A percentile compares a stretch with the other conserved stretches of the same genome.
phyloP scores from a whole-genome alignment of 805 yeast genomes.

The Saccharomycopsis sp. region DNA sequence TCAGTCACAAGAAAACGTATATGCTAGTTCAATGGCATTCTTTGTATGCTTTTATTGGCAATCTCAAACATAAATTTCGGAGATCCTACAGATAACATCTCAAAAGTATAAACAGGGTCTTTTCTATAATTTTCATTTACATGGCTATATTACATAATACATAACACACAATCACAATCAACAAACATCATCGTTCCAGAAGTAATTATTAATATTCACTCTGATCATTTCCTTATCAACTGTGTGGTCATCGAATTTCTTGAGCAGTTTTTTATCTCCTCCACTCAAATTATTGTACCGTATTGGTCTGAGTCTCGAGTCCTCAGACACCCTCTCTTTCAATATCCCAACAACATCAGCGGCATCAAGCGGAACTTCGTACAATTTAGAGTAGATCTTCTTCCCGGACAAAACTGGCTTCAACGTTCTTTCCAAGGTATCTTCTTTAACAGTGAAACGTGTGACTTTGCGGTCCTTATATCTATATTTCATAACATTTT shows the following conservation, averaged over 20 bases:
- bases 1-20: no score
- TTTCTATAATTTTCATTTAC: not conserved
- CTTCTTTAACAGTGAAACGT: not conserved
- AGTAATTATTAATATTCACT: constrained; percentile 7
- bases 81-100: not conserved
- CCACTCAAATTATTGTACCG: not conserved
- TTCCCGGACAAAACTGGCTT: not conserved
- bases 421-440: not conserved
- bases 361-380: constrained; percentile 3
- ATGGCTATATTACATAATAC: not conserved
- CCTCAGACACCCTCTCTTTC: constrained; percentile 1
- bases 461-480: not conserved
- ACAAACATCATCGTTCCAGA: constrained; percentile 11
- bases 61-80: not conserved
- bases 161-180: no score
- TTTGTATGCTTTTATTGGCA: no score
- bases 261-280: constrained; percentile 1
- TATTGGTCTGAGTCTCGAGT: not conserved
- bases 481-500: not conserved
- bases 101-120: not conserved
- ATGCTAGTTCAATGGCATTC: no score
- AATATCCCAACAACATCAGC: not conserved
- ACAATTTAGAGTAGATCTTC: constrained; percentile 2
- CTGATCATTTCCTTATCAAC: constrained; percentile 10
- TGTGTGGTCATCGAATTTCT: constrained; percentile 2